Percentiles rank a stretch among this genome's conserved stretches.
Evolutionary conservation across 495 filamentous ascomycete genomes (phyloP).

Genomic region (Hyaloscypha variabilis): DNA sequence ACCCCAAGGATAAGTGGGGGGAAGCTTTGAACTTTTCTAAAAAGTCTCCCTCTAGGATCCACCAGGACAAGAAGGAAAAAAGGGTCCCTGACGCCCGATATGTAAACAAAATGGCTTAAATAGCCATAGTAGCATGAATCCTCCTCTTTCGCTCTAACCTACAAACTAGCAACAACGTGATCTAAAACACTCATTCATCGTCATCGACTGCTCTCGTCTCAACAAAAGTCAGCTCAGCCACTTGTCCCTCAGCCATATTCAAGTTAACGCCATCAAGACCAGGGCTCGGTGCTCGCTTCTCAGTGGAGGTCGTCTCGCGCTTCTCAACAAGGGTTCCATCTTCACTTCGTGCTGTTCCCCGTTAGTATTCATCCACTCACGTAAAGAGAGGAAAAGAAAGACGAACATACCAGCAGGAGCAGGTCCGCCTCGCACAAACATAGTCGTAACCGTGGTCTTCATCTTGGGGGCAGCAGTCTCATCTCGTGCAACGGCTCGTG

Average conservation of each 20-base stretch:
- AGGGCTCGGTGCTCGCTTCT: conserved; percentile 37
- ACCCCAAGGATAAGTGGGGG: not conserved
- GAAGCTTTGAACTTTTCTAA: not conserved
- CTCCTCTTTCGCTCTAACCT: not conserved
- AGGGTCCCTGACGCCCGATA: not conserved
- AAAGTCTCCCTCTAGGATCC: not conserved
- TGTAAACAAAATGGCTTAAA: not conserved
- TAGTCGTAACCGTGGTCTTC: conserved; percentile 49
- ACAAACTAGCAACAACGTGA: not conserved
- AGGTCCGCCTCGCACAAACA: conserved; percentile 49
- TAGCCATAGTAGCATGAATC: not conserved
- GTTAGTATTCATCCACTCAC: not conserved
- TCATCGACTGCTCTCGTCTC: conserved; percentile 45
- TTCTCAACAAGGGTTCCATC: conserved; percentile 9
- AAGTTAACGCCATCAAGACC: conserved; percentile 50
- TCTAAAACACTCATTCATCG: conserved; percentile 26
- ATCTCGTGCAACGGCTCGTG: conserved; percentile 36
- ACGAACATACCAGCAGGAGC: conserved; percentile 43
- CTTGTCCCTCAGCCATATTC: conserved; percentile 48
- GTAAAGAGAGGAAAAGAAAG: not conserved
- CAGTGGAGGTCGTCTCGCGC: conserved; percentile 33
- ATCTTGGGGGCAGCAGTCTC: conserved; percentile 32
- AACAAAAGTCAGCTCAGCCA: conserved; percentile 52
- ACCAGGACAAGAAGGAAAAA: not conserved
- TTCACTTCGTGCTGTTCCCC: conserved; percentile 15